phyloP scores from a whole-genome alignment of 2,329 filamentous ascomycete species.

The Trichoderma endophyticum region DNA sequence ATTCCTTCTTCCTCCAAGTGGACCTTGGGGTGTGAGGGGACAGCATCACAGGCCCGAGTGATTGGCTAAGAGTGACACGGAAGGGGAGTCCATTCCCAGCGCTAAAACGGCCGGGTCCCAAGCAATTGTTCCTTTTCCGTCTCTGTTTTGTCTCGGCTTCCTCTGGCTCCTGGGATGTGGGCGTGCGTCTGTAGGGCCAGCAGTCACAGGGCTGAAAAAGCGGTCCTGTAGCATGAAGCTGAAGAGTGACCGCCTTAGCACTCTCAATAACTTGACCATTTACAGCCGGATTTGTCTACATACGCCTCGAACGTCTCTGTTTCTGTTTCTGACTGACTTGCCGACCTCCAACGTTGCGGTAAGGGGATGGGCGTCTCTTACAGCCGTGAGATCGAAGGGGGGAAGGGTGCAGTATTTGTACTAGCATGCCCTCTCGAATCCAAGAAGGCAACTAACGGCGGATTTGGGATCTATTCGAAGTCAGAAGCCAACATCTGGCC shows the following conservation, averaged over 20 bases:
- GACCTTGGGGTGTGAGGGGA: constrained; percentile 4
- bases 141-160: background rate
- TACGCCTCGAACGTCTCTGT: background rate
- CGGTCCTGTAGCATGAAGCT: background rate
- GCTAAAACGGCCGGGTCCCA: background rate
- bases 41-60: background rate
- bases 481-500: background rate
- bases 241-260: background rate
- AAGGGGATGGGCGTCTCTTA: background rate
- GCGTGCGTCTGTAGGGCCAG: background rate
- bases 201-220: constrained; percentile 4
- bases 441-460: background rate
- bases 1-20: background rate
- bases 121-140: background rate
- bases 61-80: background rate
- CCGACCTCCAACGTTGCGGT: background rate
- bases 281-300: background rate
- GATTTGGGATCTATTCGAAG: background rate
- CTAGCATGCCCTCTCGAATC: background rate
- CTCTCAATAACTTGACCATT: background rate
- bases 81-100: background rate
- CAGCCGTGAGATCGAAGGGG: background rate
- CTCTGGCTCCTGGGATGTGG: background rate
- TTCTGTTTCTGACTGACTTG: background rate
- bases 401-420: background rate